Evolutionary conservation across 2,329 filamentous ascomycete species (phyloP), one percentile per base, ranked within the genome.

Genomic region (Trichoderma aggressivum): DNA sequence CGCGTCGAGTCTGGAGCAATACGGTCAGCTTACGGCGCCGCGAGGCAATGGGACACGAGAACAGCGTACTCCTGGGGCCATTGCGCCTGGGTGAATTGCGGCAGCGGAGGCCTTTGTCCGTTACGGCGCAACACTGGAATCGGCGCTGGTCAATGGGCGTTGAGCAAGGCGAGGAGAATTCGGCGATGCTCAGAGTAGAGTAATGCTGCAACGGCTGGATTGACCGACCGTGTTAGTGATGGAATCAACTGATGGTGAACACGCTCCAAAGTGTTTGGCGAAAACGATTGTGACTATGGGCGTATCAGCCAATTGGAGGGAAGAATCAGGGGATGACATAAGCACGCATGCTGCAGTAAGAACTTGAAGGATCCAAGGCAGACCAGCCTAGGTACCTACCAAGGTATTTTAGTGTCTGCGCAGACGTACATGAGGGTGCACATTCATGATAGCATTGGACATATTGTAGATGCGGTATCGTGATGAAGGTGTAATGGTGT

Each of bases 1-100:
- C 86, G 74, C 88, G 86, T 78, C 88, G 83, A 67, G 87, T 89
- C 81, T 88, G 79, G 68, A 50, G 28, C 50, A 69, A 59, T 53
- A 36, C 30, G 28, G 72, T 75, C 50, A 75, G 75, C 76, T 70
- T 74, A 62, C 18, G 26, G 18, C 26, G 16, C 18, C 16, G 30
- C 28, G 50, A 34, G 28, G 21, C 3, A 43, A 24, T n/a, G 16
- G 24, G 24, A 56, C 28, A 34, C 66, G 66, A 8, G 12, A 34
- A 34, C 12, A 32, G 74, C 77, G 65, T 72, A 83, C 82, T 72
- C 82, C 81, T 64, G 82, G 82, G 50, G 82, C 81, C 82, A 84
- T 84, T 70, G 75, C 72, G 74, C 67, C 63, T 59, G 24, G n/a
- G 32, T 28, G 30, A 50, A 50, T 53, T 61, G 36, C 8, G 21